phyloP scores from a whole-genome alignment of 495 filamentous ascomycete species.

The Neurospora pannonica region DNA sequence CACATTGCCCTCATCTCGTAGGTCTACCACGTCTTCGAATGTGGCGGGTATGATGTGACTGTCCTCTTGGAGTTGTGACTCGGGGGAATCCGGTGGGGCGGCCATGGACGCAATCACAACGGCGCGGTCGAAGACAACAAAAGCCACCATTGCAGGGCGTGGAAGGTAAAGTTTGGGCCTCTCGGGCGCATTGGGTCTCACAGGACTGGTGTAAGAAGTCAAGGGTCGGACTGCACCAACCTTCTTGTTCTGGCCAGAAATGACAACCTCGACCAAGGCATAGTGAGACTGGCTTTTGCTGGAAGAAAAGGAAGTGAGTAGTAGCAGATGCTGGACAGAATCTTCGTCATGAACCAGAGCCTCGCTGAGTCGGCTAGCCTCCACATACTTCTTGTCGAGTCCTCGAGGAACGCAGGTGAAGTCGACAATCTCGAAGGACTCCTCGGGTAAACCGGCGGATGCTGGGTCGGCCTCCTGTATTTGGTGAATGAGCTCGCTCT shows the following conservation, averaged over 20 bases:
- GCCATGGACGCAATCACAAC: constrained; percentile 66
- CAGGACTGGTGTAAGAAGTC: constrained; percentile 47
- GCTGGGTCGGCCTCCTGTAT: constrained; percentile 23
- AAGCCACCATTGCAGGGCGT: constrained; percentile 66
- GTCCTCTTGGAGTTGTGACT: constrained; percentile 59
- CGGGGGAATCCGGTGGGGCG: constrained; percentile 49
- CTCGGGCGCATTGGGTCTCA: constrained; percentile 25
- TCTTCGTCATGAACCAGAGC: constrained; percentile 30
- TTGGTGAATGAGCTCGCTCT: constrained; percentile 23
- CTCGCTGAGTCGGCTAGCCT: constrained; percentile 32
- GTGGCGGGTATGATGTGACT: constrained; percentile 45
- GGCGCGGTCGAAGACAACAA: constrained; percentile 66
- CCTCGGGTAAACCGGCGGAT: constrained; percentile 14
- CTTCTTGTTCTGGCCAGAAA: constrained; percentile 23
- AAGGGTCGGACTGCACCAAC: constrained; percentile 53
- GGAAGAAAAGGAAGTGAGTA: constrained; percentile 27
- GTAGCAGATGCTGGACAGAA: constrained; percentile 33
- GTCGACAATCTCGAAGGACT: constrained; percentile 40
- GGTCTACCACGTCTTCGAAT: constrained; percentile 78
- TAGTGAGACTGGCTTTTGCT: constrained; percentile 27
- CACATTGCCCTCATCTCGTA: constrained; percentile 55
- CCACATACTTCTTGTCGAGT: constrained; percentile 30
- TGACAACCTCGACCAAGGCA: constrained; percentile 34
- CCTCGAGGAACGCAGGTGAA: constrained; percentile 37
- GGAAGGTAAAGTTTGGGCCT: constrained; percentile 71